Conservation (phyloP, 2,329 filamentous ascomycete genomes). For the Ceratocystis ficicola region DNA sequence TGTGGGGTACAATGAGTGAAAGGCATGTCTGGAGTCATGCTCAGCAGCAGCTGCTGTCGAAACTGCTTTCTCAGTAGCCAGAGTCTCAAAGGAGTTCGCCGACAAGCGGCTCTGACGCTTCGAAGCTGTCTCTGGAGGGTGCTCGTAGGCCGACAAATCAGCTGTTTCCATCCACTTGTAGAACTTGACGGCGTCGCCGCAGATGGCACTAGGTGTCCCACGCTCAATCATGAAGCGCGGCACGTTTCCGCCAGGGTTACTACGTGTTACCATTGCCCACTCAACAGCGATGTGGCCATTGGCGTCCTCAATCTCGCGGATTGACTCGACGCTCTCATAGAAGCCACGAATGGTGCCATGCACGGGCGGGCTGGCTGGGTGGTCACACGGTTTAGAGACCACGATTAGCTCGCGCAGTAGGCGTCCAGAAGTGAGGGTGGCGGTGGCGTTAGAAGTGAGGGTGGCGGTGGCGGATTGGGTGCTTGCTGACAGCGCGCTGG, state of each 20-base stretch:
- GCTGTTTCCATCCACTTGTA: conserved; percentile 50
- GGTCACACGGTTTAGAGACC: conserved; percentile 70
- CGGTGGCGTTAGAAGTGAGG: background rate
- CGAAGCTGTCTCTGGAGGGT: background rate
- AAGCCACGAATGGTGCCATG: conserved; percentile 67
- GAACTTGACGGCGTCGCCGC: conserved; percentile 68
- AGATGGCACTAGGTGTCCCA: conserved; percentile 69
- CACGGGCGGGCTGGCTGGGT: conserved; percentile 58
- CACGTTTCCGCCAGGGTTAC: conserved; percentile 78
- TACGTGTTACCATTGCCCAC: conserved; percentile 87
- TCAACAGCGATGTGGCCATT: conserved; percentile 40
- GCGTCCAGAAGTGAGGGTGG: conserved; percentile 14
- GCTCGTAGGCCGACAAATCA: conserved; percentile 13
- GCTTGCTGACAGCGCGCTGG: conserved; percentile 15
- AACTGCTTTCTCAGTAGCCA: background rate
- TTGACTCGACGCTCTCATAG: conserved; percentile 87
- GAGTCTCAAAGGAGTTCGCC: background rate
- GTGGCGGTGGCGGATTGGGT: background rate
- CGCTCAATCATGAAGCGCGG: conserved; percentile 86
- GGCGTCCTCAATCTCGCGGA: conserved; percentile 54
- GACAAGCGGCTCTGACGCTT: background rate
- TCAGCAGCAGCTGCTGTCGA: background rate
- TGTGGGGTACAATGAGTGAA: background rate
- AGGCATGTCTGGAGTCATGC: background rate
- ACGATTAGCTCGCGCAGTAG: conserved; percentile 67